These are phyloP conservation scores for Leishmania major DNA, from an alignment of 208 protist genomes.

Conservation along the genomic window DNA sequence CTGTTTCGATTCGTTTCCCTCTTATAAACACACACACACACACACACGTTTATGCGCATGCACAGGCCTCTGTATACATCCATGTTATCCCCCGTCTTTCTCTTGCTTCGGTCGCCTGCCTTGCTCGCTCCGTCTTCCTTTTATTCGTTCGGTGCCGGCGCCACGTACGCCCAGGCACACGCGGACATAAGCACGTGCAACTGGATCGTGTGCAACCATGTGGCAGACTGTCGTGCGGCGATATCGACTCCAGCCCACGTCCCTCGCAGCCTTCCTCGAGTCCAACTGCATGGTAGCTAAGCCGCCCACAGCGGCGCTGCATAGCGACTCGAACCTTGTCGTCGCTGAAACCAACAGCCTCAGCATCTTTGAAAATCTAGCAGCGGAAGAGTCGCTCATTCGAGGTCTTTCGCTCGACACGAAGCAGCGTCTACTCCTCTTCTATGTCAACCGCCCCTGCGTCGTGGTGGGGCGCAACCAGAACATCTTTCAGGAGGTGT, in stretches of 20 bases:
- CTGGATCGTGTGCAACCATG: background rate
- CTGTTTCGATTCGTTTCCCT: no score
- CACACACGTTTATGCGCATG: background rate
- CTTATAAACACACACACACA: no score
- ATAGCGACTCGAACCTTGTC: slow-evolving; percentile 7
- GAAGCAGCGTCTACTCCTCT: slow-evolving; percentile 46
- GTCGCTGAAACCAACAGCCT: slow-evolving; percentile 47
- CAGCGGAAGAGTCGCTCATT: slow-evolving; percentile 73
- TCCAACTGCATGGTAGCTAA: slow-evolving; percentile 10
- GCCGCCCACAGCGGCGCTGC: slow-evolving; percentile 4
- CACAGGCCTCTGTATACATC: background rate
- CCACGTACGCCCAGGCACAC: no score
- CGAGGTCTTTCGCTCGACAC: slow-evolving; percentile 51
- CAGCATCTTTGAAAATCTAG: slow-evolving; percentile 76
- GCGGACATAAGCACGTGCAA: background rate
- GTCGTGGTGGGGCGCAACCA: slow-evolving; percentile 89
- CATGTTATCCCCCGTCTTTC: background rate
- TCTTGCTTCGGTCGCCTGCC: background rate
- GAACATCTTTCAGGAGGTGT: slow-evolving; percentile 72
- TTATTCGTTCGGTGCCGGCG: background rate
- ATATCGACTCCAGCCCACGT: background rate
- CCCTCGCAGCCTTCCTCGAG: slow-evolving; percentile 1
- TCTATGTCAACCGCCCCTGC: slow-evolving; percentile 84
- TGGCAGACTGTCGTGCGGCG: background rate
- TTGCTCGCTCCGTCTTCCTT: background rate